These are phyloP conservation scores for Amaranthus tricolor DNA, from an alignment of 179 eudicot species.

Conservation along the genomic window DNA sequence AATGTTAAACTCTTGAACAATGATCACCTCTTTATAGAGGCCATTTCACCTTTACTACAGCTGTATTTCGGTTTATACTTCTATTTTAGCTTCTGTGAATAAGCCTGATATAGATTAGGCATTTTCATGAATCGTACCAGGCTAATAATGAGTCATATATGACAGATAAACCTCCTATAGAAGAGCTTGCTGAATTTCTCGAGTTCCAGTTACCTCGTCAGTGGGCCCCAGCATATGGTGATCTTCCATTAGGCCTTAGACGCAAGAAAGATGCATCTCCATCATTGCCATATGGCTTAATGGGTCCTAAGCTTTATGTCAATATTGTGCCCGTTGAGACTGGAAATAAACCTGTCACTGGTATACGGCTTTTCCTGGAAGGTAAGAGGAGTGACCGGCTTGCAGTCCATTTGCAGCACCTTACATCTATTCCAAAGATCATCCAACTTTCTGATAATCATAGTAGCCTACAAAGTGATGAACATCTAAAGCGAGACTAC, in stretches of 20 bases:
- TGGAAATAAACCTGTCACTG: constrained; percentile 78
- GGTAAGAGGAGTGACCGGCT: constrained; percentile 79
- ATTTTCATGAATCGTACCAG: not conserved
- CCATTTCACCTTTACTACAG: not conserved
- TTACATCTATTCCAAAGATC: constrained; percentile 63
- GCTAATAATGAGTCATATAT: constrained; percentile 21
- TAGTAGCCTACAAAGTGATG: constrained; percentile 38
- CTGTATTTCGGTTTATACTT: not conserved
- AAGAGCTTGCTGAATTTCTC: constrained; percentile 81
- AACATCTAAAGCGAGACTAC: constrained; percentile 49
- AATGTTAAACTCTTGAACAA: not conserved
- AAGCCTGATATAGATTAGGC: not conserved
- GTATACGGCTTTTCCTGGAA: constrained; percentile 80
- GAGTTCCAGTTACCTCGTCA: constrained; percentile 95
- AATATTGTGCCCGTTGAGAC: constrained; percentile 75
- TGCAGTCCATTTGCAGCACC: constrained; percentile 90
- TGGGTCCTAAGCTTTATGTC: constrained; percentile 91
- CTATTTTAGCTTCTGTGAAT: not conserved
- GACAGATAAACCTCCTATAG: constrained; percentile 89
- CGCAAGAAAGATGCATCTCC: constrained; percentile 72
- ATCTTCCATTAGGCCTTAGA: constrained; percentile 78
- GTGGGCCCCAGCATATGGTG: constrained; percentile 92
- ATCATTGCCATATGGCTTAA: constrained; percentile 71
- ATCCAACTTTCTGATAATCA: constrained; percentile 63
- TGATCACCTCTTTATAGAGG: not conserved